phyloP scores from a whole-genome alignment of 2,329 filamentous ascomycete genomes.

The Aspergillus ochraceus region DNA sequence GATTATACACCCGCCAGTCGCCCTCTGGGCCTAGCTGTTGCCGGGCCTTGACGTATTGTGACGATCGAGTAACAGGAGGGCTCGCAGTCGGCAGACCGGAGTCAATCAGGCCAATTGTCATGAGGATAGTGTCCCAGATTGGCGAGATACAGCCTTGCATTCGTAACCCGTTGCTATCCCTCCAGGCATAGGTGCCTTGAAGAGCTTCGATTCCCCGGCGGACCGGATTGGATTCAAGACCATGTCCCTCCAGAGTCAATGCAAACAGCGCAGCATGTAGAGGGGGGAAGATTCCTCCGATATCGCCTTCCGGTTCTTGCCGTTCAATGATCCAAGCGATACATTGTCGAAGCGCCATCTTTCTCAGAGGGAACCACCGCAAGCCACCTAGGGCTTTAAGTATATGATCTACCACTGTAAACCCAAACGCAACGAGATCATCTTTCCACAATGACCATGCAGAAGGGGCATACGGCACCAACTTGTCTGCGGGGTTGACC shows the following conservation, averaged over 20 bases:
- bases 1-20: slow-evolving; percentile 31
- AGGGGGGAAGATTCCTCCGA: slow-evolving; percentile 31
- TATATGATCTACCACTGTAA: slow-evolving; percentile 17
- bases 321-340: slow-evolving; percentile 33
- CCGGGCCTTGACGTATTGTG: slow-evolving; percentile 7
- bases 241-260: slow-evolving; percentile 26
- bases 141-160: slow-evolving; percentile 31
- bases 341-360: slow-evolving; percentile 6
- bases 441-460: no score
- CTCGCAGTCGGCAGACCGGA: no score
- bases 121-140: slow-evolving; percentile 39
- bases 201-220: slow-evolving; percentile 25
- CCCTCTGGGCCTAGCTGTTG: slow-evolving; percentile 27
- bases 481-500: slow-evolving; percentile 23
- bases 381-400: slow-evolving; percentile 15
- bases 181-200: slow-evolving; percentile 22
- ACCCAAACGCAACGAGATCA: neutral
- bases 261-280: slow-evolving; percentile 29
- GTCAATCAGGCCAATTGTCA: slow-evolving; percentile 12
- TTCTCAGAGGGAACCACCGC: slow-evolving; percentile 9
- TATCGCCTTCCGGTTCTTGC: slow-evolving; percentile 32
- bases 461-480: slow-evolving; percentile 14
- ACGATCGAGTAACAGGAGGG: no score
- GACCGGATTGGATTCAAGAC: slow-evolving; percentile 17
- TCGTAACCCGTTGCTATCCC: slow-evolving; percentile 26